Conservation (phyloP, 352 stramenopile genomes). For the Pythium brassicae region DNA sequence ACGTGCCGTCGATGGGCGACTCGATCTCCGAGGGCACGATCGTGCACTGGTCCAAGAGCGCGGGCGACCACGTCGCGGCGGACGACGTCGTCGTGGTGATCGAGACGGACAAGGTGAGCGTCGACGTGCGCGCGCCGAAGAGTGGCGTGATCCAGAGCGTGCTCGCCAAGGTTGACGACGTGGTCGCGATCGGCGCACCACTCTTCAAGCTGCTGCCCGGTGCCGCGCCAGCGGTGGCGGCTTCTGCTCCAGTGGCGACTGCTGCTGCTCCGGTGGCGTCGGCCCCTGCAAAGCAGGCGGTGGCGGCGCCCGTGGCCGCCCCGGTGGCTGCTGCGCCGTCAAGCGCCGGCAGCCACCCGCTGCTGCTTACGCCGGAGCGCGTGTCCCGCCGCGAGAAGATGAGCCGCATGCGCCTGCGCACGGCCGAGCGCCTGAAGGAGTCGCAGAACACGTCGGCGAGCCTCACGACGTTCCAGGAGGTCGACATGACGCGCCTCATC, state of each 20-base stretch:
- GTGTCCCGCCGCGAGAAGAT: constrained; percentile 86
- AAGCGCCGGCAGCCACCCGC: constrained; percentile 6
- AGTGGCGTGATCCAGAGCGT: constrained; percentile 91
- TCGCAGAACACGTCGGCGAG: constrained; percentile 98
- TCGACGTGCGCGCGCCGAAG: constrained; percentile 90
- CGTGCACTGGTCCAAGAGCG: constrained; percentile 85
- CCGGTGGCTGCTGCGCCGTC: constrained; percentile 12
- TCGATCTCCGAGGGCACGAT: constrained; percentile 98
- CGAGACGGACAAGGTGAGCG: constrained; percentile 98
- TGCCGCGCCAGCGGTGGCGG: constrained; percentile 22
- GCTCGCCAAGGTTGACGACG: constrained; percentile 93
- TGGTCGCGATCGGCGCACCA: constrained; percentile 92
- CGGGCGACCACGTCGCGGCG: constrained; percentile 93
- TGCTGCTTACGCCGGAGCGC: constrained; percentile 61
- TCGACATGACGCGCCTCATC: constrained; percentile 96
- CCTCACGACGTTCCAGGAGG: constrained; percentile 99
- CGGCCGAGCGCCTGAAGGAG: constrained; percentile 96
- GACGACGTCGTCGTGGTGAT: constrained; percentile 97
- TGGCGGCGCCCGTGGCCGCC: constrained; percentile 13
- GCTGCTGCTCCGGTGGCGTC: constrained; percentile 17
- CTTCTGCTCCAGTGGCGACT: constrained; percentile 1
- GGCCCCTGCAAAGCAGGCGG: constrained; percentile 18
- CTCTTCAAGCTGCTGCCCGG: constrained; percentile 91
- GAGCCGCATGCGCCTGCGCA: constrained; percentile 93
- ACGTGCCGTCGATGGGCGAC: constrained; percentile 90